These are phyloP conservation scores for Calamus simplicifolius DNA, from an alignment of 176 grass and related monocot species.

Conservation along the genomic window DNA sequence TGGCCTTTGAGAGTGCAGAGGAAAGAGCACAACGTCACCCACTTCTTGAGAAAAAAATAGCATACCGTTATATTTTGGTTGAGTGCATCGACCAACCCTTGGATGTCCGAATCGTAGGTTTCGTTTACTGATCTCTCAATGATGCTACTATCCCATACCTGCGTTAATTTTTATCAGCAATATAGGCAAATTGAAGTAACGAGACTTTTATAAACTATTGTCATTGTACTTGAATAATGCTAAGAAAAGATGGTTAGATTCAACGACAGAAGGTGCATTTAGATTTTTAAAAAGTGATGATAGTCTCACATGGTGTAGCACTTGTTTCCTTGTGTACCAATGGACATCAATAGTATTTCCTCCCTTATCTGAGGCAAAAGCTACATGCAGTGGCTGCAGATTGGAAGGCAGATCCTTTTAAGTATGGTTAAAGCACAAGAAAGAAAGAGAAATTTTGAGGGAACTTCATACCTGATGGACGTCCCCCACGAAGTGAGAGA, in stretches of 20 bases:
- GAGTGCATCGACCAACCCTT: slow-evolving; percentile 5
- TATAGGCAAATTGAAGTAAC: too few relatives aligned
- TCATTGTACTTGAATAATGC: too few relatives aligned
- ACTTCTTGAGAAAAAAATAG: background rate
- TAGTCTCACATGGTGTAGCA: slow-evolving; percentile 46
- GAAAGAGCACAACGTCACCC: too few relatives aligned
- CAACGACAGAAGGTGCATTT: too few relatives aligned
- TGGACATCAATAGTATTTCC: slow-evolving; percentile 55
- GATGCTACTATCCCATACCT: slow-evolving; percentile 21
- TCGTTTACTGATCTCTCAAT: slow-evolving; percentile 8
- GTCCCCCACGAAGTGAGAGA: slow-evolving; percentile 58
- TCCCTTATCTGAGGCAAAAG: slow-evolving; percentile 49
- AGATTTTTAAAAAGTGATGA: too few relatives aligned
- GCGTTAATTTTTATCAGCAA: background rate
- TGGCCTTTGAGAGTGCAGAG: too few relatives aligned
- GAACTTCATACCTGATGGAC: slow-evolving; percentile 42
- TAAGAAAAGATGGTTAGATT: background rate
- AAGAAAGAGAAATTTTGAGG: background rate
- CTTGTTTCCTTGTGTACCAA: slow-evolving; percentile 56
- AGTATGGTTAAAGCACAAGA: background rate
- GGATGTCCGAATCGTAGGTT: background rate
- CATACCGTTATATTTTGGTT: slow-evolving; percentile 20
- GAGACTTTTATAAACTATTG: too few relatives aligned
- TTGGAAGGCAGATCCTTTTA: background rate
- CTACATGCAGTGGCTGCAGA: slow-evolving; percentile 58